phyloP scores from a whole-genome alignment of 495 filamentous ascomycete species.

The Umbilicaria muhlenbergii region DNA sequence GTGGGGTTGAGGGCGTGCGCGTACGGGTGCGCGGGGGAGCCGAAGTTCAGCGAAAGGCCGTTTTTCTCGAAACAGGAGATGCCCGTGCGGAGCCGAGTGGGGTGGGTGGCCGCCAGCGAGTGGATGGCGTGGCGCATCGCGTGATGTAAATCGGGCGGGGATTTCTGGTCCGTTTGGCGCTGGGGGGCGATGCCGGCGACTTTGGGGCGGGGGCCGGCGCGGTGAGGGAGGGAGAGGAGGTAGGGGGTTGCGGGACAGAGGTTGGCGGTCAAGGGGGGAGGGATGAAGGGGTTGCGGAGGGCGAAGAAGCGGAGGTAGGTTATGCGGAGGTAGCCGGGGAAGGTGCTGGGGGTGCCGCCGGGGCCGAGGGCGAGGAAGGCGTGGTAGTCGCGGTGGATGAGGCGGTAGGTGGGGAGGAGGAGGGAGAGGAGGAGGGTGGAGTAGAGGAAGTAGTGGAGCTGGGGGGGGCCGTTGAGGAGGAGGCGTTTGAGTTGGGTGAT shows the following conservation, averaged over 20 bases:
- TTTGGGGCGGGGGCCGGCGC: slow-evolving; percentile 43
- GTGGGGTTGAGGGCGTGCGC: slow-evolving; percentile 38
- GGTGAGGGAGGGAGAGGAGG: slow-evolving; percentile 38
- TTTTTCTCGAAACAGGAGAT: slow-evolving; percentile 71
- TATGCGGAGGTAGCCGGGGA: slow-evolving; percentile 56
- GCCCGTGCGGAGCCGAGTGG: slow-evolving; percentile 37
- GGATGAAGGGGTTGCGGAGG: slow-evolving; percentile 21
- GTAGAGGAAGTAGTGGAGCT: slow-evolving; percentile 27
- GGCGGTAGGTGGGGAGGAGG: slow-evolving; percentile 33
- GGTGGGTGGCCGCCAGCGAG: slow-evolving; percentile 28
- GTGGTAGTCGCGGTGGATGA: slow-evolving; percentile 55
- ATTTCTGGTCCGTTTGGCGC: slow-evolving; percentile 53
- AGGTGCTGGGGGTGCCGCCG: slow-evolving; percentile 63
- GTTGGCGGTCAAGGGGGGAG: slow-evolving; percentile 16
- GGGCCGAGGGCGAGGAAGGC: slow-evolving; percentile 66
- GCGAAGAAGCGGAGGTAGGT: slow-evolving; percentile 37
- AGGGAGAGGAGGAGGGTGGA: slow-evolving; percentile 32
- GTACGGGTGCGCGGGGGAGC: slow-evolving; percentile 26
- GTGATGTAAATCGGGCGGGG: slow-evolving; percentile 33
- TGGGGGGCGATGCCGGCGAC: slow-evolving; percentile 68
- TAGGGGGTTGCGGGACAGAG: slow-evolving; percentile 29
- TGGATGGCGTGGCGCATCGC: slow-evolving; percentile 33
- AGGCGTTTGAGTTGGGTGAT: slow-evolving; percentile 15
- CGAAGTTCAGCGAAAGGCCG: slow-evolving; percentile 24
- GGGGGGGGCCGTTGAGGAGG: slow-evolving; percentile 25